Evolutionary conservation across 345 rosid genomes (phyloP).

Genomic region (Camelina sativa): DNA sequence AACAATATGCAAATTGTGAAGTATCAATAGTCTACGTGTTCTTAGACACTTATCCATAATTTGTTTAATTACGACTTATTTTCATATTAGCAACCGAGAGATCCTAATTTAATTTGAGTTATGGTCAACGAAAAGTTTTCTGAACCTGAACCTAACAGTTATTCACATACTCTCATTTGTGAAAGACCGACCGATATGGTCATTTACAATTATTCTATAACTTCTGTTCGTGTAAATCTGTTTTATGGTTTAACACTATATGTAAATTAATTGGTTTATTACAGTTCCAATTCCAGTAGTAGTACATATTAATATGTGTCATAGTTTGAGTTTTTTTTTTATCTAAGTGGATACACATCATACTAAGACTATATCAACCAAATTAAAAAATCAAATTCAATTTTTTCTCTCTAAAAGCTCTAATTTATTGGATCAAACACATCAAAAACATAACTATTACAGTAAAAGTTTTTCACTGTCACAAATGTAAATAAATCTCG

Average conservation of each 20-base stretch:
- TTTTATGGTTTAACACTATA: neutral
- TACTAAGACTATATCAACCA: neutral
- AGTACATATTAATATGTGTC: too few relatives aligned
- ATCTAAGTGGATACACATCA: neutral
- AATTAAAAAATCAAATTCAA: neutral
- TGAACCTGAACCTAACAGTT: neutral
- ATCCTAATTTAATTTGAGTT: neutral
- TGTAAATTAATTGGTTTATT: neutral
- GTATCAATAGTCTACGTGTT: conserved; percentile 20
- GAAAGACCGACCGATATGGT: neutral
- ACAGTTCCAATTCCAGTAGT: neutral
- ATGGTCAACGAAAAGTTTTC: neutral
- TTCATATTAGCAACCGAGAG: neutral
- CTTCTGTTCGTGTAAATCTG: neutral
- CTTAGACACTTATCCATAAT: conserved; percentile 25
- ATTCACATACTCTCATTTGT: neutral
- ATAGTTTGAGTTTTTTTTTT: too few relatives aligned
- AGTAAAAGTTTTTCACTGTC: neutral
- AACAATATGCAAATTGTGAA: conserved; percentile 20
- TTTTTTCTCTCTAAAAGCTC: neutral
- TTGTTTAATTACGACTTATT: neutral
- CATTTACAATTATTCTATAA: neutral
- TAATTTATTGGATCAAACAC: neutral
- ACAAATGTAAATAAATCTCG: neutral
- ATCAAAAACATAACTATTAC: neutral